Conservation (phyloP, 2,329 filamentous ascomycete species). For the Drechslera avenae region DNA sequence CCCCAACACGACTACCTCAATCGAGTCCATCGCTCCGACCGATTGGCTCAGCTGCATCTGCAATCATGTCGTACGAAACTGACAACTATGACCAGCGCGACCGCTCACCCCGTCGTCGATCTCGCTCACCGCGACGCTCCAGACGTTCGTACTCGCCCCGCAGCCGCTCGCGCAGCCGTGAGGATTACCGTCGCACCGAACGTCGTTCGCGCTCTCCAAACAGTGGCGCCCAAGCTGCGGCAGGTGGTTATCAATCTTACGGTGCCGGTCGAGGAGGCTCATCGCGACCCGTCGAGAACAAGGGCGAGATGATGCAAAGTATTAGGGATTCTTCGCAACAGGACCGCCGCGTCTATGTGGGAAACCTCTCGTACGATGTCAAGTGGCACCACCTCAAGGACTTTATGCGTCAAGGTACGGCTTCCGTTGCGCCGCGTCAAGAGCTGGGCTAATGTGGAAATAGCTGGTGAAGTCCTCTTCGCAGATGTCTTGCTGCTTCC, state of each 20-base stretch:
- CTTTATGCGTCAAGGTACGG: constrained; percentile 98
- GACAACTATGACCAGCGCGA: constrained; percentile 47
- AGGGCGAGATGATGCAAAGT: constrained; percentile 95
- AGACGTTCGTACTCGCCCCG: constrained; percentile 69
- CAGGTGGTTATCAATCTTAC: constrained; percentile 70
- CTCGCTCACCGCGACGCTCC: constrained; percentile 53
- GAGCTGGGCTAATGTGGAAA: constrained; percentile 45
- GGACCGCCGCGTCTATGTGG: constrained; percentile 98
- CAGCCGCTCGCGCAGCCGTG: constrained; percentile 79
- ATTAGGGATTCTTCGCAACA: constrained; percentile 95
- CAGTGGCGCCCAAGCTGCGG: constrained; percentile 71
- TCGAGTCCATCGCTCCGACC: constrained; percentile 12
- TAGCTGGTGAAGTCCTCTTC: constrained; percentile 99
- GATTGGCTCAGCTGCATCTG: constrained; percentile 15
- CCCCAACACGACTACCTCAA: constrained; percentile 13
- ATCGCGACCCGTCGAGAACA: constrained; percentile 77
- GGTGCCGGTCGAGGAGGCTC: constrained; percentile 57
- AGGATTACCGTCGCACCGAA: constrained; percentile 53
- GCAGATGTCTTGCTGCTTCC: constrained; percentile 99
- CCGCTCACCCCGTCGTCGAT: constrained; percentile 72
- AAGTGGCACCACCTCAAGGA: constrained; percentile 99
- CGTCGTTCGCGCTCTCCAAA: constrained; percentile 80
- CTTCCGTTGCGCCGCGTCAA: constrained; percentile 20
- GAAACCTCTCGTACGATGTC: constrained; percentile 98
- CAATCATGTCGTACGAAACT: constrained; percentile 47